These are phyloP conservation scores for Ophiostoma pallidulum DNA, from an alignment of 2,329 filamentous ascomycete genomes.

Conservation along the genomic window DNA sequence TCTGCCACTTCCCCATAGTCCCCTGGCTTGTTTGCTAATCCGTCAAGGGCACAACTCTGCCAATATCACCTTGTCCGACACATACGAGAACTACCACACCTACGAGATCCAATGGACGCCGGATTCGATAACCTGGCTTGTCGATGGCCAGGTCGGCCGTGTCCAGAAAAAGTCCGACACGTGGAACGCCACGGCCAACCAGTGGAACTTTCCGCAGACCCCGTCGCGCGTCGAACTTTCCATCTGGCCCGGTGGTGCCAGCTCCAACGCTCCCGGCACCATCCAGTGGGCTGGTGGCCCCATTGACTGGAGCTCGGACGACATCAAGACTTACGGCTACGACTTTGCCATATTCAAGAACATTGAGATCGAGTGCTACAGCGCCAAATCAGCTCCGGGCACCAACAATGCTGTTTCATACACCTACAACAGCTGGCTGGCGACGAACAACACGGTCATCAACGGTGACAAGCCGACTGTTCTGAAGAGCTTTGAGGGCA, in stretches of 20 bases:
- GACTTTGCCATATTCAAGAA: slow-evolving; percentile 75
- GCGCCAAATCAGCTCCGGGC: slow-evolving; percentile 52
- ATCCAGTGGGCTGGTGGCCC: slow-evolving; percentile 84
- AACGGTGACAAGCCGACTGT: slow-evolving; percentile 67
- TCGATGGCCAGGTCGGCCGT: slow-evolving; percentile 72
- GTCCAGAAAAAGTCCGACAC: slow-evolving; percentile 67
- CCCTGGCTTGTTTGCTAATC: neutral
- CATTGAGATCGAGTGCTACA: slow-evolving; percentile 78
- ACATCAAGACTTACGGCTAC: slow-evolving; percentile 78
- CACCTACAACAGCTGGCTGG: slow-evolving; percentile 56
- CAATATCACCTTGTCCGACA: slow-evolving; percentile 62
- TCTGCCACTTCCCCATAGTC: slow-evolving; percentile 1
- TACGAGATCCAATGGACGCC: slow-evolving; percentile 93
- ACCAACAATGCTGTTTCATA: slow-evolving; percentile 63
- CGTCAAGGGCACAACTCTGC: slow-evolving; percentile 59
- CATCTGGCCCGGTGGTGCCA: slow-evolving; percentile 85
- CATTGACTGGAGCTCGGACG: slow-evolving; percentile 72
- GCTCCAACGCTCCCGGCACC: slow-evolving; percentile 72
- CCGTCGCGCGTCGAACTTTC: slow-evolving; percentile 86
- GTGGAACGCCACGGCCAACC: slow-evolving; percentile 74
- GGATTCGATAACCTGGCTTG: slow-evolving; percentile 74
- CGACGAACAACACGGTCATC: slow-evolving; percentile 66
- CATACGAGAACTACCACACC: slow-evolving; percentile 69
- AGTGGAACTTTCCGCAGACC: slow-evolving; percentile 84
- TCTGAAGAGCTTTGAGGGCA: slow-evolving; percentile 70